Conservation (phyloP, 2,329 filamentous ascomycete species). For the Aureobasidium sp. region DNA sequence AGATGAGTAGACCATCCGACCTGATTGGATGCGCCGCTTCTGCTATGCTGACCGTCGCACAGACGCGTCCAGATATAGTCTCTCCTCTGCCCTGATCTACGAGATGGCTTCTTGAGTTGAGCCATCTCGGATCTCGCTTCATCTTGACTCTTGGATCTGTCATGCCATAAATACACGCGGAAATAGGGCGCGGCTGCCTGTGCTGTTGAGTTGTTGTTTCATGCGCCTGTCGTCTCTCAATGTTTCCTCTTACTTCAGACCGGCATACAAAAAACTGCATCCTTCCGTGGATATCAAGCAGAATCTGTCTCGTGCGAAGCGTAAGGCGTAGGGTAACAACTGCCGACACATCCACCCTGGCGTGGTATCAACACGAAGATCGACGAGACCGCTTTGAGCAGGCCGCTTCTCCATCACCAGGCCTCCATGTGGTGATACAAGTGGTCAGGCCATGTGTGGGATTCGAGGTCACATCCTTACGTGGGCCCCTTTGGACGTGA, state of each 20-base stretch:
- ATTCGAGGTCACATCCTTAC: neutral
- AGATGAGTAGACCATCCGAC: neutral
- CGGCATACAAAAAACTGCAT: neutral
- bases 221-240: neutral
- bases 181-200: neutral
- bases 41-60: neutral
- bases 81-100: neutral
- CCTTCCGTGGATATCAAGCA: neutral
- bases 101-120: neutral
- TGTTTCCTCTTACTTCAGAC: neutral
- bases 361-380: neutral
- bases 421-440: neutral
- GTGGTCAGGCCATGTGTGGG: neutral
- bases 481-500: neutral
- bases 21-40: neutral
- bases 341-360: slow-evolving; percentile 1
- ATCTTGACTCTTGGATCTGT: neutral
- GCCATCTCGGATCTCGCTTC: neutral
- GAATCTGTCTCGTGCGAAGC: neutral
- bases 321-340: neutral
- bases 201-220: neutral
- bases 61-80: neutral
- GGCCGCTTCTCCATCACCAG: neutral
- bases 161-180: slow-evolving; percentile 1
- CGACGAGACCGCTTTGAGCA: neutral